Evolutionary conservation across 2,329 filamentous ascomycete genomes (phyloP), one percentile per base, ranked within the genome.

Genomic region (Cladophialophora chaetospira): DNA sequence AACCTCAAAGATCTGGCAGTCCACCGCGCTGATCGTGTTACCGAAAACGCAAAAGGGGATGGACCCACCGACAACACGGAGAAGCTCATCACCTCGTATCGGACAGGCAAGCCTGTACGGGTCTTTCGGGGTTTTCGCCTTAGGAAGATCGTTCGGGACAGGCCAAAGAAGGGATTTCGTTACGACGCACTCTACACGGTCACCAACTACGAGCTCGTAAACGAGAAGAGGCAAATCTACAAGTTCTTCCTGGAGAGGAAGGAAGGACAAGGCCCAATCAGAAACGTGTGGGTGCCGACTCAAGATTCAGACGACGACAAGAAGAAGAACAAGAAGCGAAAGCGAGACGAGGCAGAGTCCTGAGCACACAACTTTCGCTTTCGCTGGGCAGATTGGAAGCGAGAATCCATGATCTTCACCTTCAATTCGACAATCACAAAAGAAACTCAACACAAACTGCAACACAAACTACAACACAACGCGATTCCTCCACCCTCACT

Each of bases 121-220:
- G 75, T 85, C 3, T 71, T 85, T 4, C 76, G 82, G 1, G 77
- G 76, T 0, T 69, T 65, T 0, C 65, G 61, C 19, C 67, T 77
- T 2, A 49, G 51, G 0, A 66, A 68, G 8, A 65, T 62, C 1
- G 75, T 75, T 15, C 59, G 54, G 0, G 81, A 75, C 51, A 71
- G 77, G 0, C 82, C 82, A 0, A 57, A 65, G 1, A 58, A 70
- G 8, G 82, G 82, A 0, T 72, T 81, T n/a, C 70, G 83, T 1
- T 85, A 85, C 50, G 82, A 85, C 65, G 83, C 82, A 0, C 66
- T 85, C 0, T 86, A 85, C 60, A 65, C 70, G 4, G 75, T 84
- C 4, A 69, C 68, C 0, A 65, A 56, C 2, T 72, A 71, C 45
- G 66, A 76, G 57, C 51, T 74, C 0, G 31, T 77, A 1, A 73